Evolutionary conservation across 768 basidiomycete species (phyloP), one percentile per base, ranked within the genome.

Genomic region (Suillus fuscotomentosus): DNA sequence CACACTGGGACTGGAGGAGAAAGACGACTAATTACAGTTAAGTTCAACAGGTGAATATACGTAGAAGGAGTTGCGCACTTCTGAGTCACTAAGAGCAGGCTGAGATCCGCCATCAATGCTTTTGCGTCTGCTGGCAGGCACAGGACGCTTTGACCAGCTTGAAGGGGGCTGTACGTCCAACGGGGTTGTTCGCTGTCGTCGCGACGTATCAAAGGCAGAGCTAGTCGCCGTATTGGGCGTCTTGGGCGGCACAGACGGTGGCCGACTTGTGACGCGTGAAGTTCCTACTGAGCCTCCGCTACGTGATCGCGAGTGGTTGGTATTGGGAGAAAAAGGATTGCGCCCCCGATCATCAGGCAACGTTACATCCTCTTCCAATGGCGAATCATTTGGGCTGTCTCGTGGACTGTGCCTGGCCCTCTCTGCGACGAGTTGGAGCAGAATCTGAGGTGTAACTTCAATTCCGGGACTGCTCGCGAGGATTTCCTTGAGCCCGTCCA

Each of bases 61-160:
- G n/a, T 48, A 24, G 47, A 41, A 34, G 17, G 38, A 34, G 27
- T 38, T 4, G 68, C 84, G 60, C 50, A 91, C 92, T 81, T 94
- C 92, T 3, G 88, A 87, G 68, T 94, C 92, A 69, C 92, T 93
- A 55, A 73, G 66, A 9, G 78, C 74, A 31, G 77, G 79, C 50
- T 79, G 75, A 36, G 82, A 78, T 65, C 82, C 83, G n/a, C 89
- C 88, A 11, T 89, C 90, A 68, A 91, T 85, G 65, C 92, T 93
- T 77, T 83, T 90, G 61, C 91, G 80, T 61, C 92, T 81, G 54
- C 82, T 77, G 7, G 88, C 87, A 15, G 91, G 90, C 17, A 80
- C 77, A 5, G 90, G 90, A 3, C 89, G 84, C 66, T 86, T 88
- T 36, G 83, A 71, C 89, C 91, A 93, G 68, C 89, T 92, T 3